These are phyloP conservation scores for Vigna hirtella DNA, from an alignment of 306 rosid genomes.

Conservation along the genomic window DNA sequence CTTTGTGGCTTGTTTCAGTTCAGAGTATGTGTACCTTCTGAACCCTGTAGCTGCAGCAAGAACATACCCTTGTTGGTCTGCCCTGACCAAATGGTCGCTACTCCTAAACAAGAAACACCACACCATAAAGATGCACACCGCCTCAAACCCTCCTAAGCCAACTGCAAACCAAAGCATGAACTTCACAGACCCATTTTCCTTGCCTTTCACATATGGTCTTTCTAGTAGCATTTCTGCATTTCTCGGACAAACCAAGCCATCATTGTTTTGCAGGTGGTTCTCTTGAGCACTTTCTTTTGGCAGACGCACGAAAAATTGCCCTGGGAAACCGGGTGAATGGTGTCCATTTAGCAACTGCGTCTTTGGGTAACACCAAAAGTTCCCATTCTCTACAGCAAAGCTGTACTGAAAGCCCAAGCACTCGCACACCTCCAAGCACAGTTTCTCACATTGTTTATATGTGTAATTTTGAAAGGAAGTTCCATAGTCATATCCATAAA, in stretches of 20 bases:
- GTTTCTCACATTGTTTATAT: constrained; percentile 17
- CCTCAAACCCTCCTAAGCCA: constrained; percentile 36
- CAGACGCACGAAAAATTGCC: constrained; percentile 40
- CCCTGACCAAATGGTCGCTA: constrained; percentile 31
- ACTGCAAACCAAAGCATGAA: constrained; percentile 47
- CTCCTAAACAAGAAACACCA: constrained; percentile 30
- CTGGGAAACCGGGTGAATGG: constrained; percentile 8
- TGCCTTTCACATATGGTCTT: constrained; percentile 14
- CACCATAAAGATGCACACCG: not conserved
- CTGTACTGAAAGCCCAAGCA: constrained; percentile 46
- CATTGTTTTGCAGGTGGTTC: not conserved
- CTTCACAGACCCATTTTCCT: constrained; percentile 37
- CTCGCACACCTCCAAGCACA: constrained; percentile 21
- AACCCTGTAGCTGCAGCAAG: constrained; percentile 28
- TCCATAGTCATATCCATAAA: constrained; percentile 14
- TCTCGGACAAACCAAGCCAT: not conserved
- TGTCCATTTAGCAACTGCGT: constrained; percentile 41
- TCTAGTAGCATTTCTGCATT: not conserved
- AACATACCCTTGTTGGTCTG: constrained; percentile 18
- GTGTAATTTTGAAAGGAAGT: not conserved
- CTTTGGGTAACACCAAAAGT: constrained; percentile 40
- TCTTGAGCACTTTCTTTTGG: constrained; percentile 16
- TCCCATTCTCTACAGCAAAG: not conserved
- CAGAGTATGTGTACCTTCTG: constrained; percentile 28
- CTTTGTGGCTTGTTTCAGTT: constrained; percentile 51